phyloP scores from a whole-genome alignment of 306 rosid species.

The Trifolium dubium region DNA sequence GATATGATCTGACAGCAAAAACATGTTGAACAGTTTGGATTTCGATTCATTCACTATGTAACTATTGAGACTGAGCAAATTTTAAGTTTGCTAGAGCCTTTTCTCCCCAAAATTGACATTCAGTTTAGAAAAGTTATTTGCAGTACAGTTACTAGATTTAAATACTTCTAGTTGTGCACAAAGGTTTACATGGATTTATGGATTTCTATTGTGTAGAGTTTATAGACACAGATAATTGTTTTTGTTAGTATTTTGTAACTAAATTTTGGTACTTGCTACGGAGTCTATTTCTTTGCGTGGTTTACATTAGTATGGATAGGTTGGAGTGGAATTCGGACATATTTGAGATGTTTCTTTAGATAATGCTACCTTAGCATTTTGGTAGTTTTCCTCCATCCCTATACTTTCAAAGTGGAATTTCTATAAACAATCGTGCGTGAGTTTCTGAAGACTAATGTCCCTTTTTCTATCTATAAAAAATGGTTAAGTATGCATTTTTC shows the following conservation, averaged over 20 bases:
- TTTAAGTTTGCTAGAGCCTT: constrained; percentile 16
- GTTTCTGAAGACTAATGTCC: too few species aligned
- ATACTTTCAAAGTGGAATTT: too few species aligned
- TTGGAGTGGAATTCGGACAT: not conserved
- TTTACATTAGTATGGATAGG: not conserved
- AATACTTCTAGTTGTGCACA: constrained; percentile 37
- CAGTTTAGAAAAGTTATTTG: constrained; percentile 33
- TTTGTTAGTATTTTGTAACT: not conserved
- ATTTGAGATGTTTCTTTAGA: not conserved
- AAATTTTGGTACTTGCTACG: not conserved
- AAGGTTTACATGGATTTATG: constrained; percentile 17
- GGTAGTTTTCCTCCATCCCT: not conserved
- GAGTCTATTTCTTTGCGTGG: not conserved
- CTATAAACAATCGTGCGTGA: too few species aligned
- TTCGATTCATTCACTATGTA: constrained; percentile 38
- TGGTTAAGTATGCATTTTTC: too few species aligned
- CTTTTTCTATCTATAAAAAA: too few species aligned
- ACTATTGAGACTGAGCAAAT: constrained; percentile 20
- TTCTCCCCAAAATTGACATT: constrained; percentile 6
- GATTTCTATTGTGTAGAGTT: constrained; percentile 15
- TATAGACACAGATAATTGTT: constrained; percentile 7
- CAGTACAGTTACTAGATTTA: constrained; percentile 39
- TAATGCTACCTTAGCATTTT: not conserved
- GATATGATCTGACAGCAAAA: constrained; percentile 37
- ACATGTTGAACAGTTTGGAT: constrained; percentile 27